Base-by-base conservation (phyloP, 768 basidiomycete genomes). In the Hygrophorus pudorinus region DNA sequence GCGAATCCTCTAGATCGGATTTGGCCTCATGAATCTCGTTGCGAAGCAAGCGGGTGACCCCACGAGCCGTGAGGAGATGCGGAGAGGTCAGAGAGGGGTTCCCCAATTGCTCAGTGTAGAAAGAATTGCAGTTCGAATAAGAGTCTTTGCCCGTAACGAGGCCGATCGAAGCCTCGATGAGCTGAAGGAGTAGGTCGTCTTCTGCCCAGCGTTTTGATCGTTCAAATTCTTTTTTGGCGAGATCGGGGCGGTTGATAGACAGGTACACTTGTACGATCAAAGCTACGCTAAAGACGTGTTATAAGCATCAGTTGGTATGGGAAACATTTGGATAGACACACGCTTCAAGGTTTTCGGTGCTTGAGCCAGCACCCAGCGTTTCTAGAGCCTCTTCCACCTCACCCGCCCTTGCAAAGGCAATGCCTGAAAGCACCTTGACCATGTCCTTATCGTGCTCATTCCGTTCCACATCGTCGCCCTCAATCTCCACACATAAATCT, bases 381-480 rank as follows among this genome's bases (percentile, higher is more conserved):
- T 94, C 92, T 18, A 96, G 65, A 1, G 91, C 92, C 63, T 97
- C 92, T 61, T 96, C 92, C 9, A 85, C 64, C 63, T 96, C 92
- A 2, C 81, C 84, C 12, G 86, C 86, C 28, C 76, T 67, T 12
- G 81, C 74, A 59, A 94, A 94, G 1, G 89, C 87, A 10, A 83
- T 89, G n/a, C 81, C 90, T 24, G 88, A 87, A 14, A 89, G 63
- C 21, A 88, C 85, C 42, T 79, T 71, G 5, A 93, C 88, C 35
- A 79, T 59, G 14, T 78, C 75, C 57, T 79, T 87, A 51, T 87
- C 88, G 46, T 67, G 71, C 16, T 79, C 74, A n/a, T 65, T 72
- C 1, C 72, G 72, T 39, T 82, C 82, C 13, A 65, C 72, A 54
- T 86, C 87, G 17, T 83, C 85, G 4, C 80, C 76, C 54, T 94